A percentile compares a stretch with the other conserved stretches of the same genome.
These are phyloP conservation scores for Pseudogymnoascus sp. DNA, from an alignment of 2,329 filamentous ascomycete species.

Conservation along the genomic window DNA sequence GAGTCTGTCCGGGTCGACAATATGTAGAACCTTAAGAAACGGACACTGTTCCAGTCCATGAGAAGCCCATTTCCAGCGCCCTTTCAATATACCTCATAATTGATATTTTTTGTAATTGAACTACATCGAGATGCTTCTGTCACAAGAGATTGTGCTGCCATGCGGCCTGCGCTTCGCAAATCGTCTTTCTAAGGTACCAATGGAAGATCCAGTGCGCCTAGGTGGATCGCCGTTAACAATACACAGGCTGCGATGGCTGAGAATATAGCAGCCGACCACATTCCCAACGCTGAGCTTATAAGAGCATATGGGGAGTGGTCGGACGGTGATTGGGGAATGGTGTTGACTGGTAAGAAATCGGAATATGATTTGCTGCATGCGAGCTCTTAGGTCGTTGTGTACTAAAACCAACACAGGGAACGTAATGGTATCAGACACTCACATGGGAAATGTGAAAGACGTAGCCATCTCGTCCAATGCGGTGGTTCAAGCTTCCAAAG, in stretches of 20 bases:
- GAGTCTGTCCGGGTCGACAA: neutral
- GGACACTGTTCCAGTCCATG: neutral
- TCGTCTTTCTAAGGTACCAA: constrained; percentile 36
- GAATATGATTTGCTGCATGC: neutral
- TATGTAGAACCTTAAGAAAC: neutral
- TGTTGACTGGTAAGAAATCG: constrained; percentile 35
- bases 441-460: neutral
- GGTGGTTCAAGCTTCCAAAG: constrained; percentile 14
- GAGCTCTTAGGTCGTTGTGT: neutral
- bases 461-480: neutral
- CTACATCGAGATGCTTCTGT: neutral
- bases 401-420: neutral
- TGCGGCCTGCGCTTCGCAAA: constrained; percentile 49
- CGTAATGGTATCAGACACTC: neutral
- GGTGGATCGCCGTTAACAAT: constrained; percentile 6
- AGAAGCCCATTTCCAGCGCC: neutral
- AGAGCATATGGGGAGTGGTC: constrained; percentile 46
- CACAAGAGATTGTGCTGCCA: constrained; percentile 29
- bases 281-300: constrained; percentile 35
- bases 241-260: constrained; percentile 44
- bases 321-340: constrained; percentile 42
- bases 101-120: neutral
- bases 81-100: neutral
- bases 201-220: neutral
- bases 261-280: constrained; percentile 31